A percentile compares a stretch with the other conserved stretches of the same genome.
phyloP scores from a whole-genome alignment of 306 rosid genomes.

The Sophora flavescens region DNA sequence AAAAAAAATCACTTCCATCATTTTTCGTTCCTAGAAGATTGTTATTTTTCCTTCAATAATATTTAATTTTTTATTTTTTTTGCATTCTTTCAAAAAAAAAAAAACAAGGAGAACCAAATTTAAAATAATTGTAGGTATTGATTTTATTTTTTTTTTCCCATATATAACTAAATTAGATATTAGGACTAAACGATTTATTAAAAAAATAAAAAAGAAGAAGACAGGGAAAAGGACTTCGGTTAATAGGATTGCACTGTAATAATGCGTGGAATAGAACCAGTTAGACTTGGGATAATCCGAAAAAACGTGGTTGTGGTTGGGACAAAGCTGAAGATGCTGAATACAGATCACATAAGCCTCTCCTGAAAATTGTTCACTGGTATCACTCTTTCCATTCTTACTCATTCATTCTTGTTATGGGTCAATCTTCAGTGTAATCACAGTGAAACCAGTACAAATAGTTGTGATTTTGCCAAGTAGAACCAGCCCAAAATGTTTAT shows the following conservation, averaged over 20 bases:
- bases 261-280: conserved; percentile 2
- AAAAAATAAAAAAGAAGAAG: too few species aligned
- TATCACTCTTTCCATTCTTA: conserved; percentile 8
- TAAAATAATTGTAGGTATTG: too few species aligned
- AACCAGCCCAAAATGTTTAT: conserved; percentile 34
- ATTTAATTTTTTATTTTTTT: too few species aligned
- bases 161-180: too few species aligned
- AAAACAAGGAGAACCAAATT: too few species aligned
- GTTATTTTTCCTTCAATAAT: too few species aligned
- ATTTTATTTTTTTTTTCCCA: too few species aligned
- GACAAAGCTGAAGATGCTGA: conserved; percentile 1
- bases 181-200: too few species aligned
- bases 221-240: too few species aligned
- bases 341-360: not conserved
- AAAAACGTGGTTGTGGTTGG: conserved; percentile 42
- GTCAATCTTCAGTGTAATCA: not conserved
- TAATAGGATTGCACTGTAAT: not conserved
- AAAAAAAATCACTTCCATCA: too few species aligned
- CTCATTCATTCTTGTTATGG: conserved; percentile 13
- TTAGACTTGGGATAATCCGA: conserved; percentile 57
- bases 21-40: too few species aligned
- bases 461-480: conserved; percentile 27
- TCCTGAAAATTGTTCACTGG: not conserved
- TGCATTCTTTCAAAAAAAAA: too few species aligned
- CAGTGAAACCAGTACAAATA: not conserved